Conservation (phyloP, 1,284 basidiomycete genomes). For the Polyporus tsugae region DNA sequence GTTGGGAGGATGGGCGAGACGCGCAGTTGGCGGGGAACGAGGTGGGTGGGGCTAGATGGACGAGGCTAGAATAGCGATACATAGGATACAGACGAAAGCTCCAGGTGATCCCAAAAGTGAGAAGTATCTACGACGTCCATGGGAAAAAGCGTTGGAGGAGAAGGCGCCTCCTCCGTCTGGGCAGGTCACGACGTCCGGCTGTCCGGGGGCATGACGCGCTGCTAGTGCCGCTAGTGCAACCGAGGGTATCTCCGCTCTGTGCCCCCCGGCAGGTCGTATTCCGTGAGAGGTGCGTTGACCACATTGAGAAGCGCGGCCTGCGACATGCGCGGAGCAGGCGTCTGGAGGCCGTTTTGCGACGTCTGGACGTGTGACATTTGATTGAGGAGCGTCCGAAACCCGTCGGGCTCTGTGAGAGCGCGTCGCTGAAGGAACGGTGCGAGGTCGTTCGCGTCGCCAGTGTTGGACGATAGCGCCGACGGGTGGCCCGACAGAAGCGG, state of each 20-base stretch:
- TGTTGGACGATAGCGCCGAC: constrained; percentile 40
- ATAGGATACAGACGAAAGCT: constrained; percentile 30
- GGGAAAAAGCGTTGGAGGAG: constrained; percentile 19
- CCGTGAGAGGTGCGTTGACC: constrained; percentile 23
- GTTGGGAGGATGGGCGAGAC: not conserved
- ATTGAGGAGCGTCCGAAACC: constrained; percentile 45
- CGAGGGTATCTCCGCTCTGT: constrained; percentile 32
- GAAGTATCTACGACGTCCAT: constrained; percentile 28
- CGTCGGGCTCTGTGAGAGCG: constrained; percentile 59
- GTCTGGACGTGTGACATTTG: constrained; percentile 29
- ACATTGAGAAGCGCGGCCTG: constrained; percentile 25
- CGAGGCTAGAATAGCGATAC: constrained; percentile 30
- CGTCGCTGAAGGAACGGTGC: constrained; percentile 49
- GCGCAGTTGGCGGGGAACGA: not conserved
- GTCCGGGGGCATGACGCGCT: constrained; percentile 6
- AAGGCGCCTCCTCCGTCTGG: constrained; percentile 12
- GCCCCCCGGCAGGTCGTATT: constrained; percentile 28
- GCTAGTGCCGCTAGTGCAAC: constrained; percentile 25
- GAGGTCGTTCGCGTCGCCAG: constrained; percentile 31
- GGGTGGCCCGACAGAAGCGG: constrained; percentile 50
- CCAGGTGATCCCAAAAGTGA: constrained; percentile 29
- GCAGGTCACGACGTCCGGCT: not conserved
- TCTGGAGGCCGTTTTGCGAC: constrained; percentile 27
- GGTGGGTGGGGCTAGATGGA: constrained; percentile 14
- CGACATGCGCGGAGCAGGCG: constrained; percentile 28